Evolutionary conservation across 1,284 basidiomycete species (phyloP), one percentile per base, ranked within the genome.

Genomic region (Kwoniella shivajii): DNA sequence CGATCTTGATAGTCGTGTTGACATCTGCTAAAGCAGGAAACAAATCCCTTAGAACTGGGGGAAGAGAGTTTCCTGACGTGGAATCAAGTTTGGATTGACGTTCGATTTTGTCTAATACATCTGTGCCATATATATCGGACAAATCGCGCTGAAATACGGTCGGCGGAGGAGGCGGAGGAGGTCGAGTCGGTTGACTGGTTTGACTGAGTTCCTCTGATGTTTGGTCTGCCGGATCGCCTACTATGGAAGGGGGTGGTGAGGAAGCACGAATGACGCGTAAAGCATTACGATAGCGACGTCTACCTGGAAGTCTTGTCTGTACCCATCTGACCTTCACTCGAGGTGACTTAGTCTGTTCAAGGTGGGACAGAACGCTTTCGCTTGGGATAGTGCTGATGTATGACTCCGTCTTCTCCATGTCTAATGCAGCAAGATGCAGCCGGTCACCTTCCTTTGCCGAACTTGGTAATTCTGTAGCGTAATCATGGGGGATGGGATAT

Each of bases 21-120:
- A 54, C 44, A 30, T 66, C 65, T n/a, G 56, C 50, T 13, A 69
- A 38, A 11, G 56, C 46, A 2, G 59, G 57, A 48, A 71, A 60
- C 10, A 71, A 36, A 38, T 67, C 64, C 13, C 64, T 54, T 14
- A 69, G 10, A 16, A 52, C 37, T 24, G 49, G 31, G 16, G 69
- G 69, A 1, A 69, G 48, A 3, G 34, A 55, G 27, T 57, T 36
- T 18, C 68, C 68, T 16, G 49, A 51, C 14, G 59, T 64, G 7
- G 54, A 57, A 44, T 66, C 57, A 41, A 58, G 43, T 46, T 56
- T 61, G 11, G 59, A 42, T 47, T 51, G 50, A 37, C 53, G 46
- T 9, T 56, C 36, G 6, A 64, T 50, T 24, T 53, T 43, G 30
- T 55, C 46, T 4, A 57, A 37, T 16, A 45, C 27, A 11, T 49